Conservation (phyloP, 2,329 filamentous ascomycete species). For the Ophiostoma fasciatum region DNA sequence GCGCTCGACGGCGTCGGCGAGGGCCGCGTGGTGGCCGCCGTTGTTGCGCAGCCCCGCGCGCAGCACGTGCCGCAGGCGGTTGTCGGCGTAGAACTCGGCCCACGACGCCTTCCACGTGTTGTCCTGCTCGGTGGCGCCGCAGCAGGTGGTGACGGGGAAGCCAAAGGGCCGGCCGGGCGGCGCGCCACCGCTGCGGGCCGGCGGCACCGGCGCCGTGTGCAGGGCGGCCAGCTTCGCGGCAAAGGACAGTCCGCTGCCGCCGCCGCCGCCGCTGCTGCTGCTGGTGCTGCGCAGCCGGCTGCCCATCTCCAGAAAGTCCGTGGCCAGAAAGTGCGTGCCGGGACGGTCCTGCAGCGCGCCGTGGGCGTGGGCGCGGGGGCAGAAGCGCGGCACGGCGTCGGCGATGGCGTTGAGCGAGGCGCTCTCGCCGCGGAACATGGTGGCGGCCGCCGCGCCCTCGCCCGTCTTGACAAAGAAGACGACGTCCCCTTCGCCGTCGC, state of each 20-base stretch:
- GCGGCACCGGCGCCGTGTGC: conserved; percentile 50
- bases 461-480: conserved; percentile 66
- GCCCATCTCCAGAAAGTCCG: conserved; percentile 63
- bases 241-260: conserved; percentile 40
- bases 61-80: conserved; percentile 53
- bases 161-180: conserved; percentile 56
- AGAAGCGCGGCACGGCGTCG: conserved; percentile 54
- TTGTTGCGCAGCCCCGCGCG: conserved; percentile 43
- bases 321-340: conserved; percentile 44
- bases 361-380: conserved; percentile 60
- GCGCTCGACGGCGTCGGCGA: conserved; percentile 48
- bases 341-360: conserved; percentile 44
- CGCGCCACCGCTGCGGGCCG: conserved; percentile 47
- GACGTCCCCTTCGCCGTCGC: no score
- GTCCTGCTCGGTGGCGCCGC: conserved; percentile 69
- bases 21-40: conserved; percentile 41
- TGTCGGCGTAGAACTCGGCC: conserved; percentile 75
- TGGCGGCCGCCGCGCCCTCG: conserved; percentile 37
- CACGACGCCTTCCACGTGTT: conserved; percentile 61
- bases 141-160: conserved; percentile 74
- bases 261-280: conserved; percentile 19
- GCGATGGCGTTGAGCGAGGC: conserved; percentile 73
- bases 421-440: conserved; percentile 71
- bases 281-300: conserved; percentile 10
- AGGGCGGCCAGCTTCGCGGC: conserved; percentile 65